These are phyloP conservation scores for Mallotus japonicus DNA, from an alignment of 441 rosid genomes.

Conservation along the genomic window DNA sequence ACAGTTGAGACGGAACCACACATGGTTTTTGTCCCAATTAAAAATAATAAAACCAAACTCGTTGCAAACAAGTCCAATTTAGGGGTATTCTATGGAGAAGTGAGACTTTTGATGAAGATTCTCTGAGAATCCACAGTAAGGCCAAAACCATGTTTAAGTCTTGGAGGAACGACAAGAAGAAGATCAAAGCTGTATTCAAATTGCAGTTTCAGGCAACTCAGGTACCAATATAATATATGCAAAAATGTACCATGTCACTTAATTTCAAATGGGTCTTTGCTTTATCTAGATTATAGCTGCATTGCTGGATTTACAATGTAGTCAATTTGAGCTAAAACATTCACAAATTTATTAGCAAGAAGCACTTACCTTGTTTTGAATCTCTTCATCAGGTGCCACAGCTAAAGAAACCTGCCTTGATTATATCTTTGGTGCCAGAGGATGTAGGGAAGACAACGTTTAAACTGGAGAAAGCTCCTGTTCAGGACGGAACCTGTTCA, in stretches of 20 bases:
- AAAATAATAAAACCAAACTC: constrained; percentile 22
- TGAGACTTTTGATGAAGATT: constrained; percentile 29
- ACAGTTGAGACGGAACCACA: constrained; percentile 23
- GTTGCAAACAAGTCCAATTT: constrained; percentile 19
- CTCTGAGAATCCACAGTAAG: constrained; percentile 26
- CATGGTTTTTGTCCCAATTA: constrained; percentile 21
- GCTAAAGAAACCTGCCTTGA: constrained; percentile 47
- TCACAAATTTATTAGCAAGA: background rate
- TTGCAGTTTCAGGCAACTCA: constrained; percentile 82
- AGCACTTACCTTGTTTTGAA: constrained; percentile 32
- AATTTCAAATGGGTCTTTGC: constrained; percentile 13
- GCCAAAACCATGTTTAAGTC: constrained; percentile 62
- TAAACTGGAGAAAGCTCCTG: constrained; percentile 61
- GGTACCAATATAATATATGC: constrained; percentile 38
- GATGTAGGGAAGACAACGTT: constrained; percentile 69
- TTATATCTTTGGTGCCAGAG: constrained; percentile 65
- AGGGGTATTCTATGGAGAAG: constrained; percentile 21
- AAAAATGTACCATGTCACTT: background rate
- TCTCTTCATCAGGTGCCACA: constrained; percentile 49
- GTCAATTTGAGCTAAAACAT: background rate
- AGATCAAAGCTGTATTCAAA: constrained; percentile 69
- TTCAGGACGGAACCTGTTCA: constrained; percentile 54
- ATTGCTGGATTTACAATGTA: background rate
- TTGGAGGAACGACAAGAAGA: constrained; percentile 81
- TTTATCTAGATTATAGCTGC: background rate